Evolutionary conservation across 2,329 filamentous ascomycete genomes (phyloP).

Genomic region (Epicoccum sorghinum): DNA sequence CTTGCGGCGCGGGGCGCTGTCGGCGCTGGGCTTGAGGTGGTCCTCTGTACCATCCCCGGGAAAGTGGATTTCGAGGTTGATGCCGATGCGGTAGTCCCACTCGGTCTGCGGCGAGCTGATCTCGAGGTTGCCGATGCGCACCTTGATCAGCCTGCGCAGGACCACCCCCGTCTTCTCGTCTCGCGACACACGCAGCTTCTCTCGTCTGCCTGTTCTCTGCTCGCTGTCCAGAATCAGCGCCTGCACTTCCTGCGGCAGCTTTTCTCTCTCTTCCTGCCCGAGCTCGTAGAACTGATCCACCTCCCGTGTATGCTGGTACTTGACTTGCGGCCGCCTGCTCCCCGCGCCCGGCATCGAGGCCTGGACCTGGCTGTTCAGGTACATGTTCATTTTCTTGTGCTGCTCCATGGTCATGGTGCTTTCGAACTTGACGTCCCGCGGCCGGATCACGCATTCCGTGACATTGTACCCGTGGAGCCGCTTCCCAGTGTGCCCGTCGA

Average conservation of each 20-base stretch:
- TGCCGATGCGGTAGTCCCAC: constrained; percentile 90
- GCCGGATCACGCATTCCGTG: constrained; percentile 53
- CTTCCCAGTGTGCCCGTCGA: constrained; percentile 69
- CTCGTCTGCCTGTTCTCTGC: too few relatives aligned
- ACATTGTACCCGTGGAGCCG: constrained; percentile 72
- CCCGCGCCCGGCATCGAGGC: constrained; percentile 53
- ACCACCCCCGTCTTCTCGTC: constrained; percentile 74
- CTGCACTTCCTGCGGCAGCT: constrained; percentile 58
- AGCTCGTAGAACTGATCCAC: constrained; percentile 75
- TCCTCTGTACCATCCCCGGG: constrained; percentile 63
- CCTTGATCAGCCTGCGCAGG: constrained; percentile 87
- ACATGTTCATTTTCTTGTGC: constrained; percentile 83
- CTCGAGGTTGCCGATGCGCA: constrained; percentile 85
- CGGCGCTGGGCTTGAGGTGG: constrained; percentile 53
- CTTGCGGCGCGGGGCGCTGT: constrained; percentile 61
- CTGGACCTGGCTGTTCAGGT: constrained; percentile 73
- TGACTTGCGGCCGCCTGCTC: constrained; percentile 64
- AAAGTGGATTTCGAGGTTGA: constrained; percentile 93
- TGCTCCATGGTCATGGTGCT: constrained; percentile 95
- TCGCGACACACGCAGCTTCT: constrained; percentile 63
- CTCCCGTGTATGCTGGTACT: constrained; percentile 83
- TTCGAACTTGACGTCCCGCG: constrained; percentile 63
- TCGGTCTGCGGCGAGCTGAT: constrained; percentile 76
- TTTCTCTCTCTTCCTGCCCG: constrained; percentile 57
- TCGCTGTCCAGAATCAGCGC: constrained; percentile 57